A percentile compares a stretch with the other conserved stretches of the same genome.
These are phyloP conservation scores for Uncinocarpus reesii DNA, from an alignment of 2,329 filamentous ascomycete genomes.

Conservation along the genomic window DNA sequence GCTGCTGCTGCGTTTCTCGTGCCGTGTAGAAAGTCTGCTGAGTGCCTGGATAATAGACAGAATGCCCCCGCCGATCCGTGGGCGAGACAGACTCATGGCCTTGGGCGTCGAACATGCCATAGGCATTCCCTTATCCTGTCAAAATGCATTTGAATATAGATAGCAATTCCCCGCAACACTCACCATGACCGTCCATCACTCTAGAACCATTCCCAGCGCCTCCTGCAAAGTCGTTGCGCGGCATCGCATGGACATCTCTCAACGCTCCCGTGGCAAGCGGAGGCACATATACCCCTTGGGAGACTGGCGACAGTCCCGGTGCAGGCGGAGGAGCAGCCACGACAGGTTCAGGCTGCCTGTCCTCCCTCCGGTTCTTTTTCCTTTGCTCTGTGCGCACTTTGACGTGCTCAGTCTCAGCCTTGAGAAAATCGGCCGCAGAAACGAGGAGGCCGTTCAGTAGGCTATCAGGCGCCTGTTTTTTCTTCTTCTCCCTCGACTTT, in stretches of 20 bases:
- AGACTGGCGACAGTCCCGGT: background rate
- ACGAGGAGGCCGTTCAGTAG: constrained; percentile 1
- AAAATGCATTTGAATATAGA: no score
- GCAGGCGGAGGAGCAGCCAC: background rate
- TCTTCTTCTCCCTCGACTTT: background rate
- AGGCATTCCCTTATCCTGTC: no score
- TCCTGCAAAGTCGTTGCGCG: background rate
- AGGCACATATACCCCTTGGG: background rate
- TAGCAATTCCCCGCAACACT: background rate
- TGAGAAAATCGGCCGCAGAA: constrained; percentile 1
- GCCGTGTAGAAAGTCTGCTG: background rate
- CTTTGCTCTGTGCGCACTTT: constrained; percentile 9
- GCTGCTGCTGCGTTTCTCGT: background rate
- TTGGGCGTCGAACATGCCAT: background rate
- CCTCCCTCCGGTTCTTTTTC: background rate
- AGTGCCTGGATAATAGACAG: background rate
- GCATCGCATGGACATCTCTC: background rate
- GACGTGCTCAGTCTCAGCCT: constrained; percentile 9
- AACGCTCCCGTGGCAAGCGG: background rate
- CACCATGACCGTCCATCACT: background rate
- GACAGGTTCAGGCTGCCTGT: background rate
- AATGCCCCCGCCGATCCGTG: background rate
- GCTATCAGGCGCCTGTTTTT: background rate
- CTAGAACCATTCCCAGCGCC: background rate
- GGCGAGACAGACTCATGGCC: background rate